These are phyloP conservation scores for Cyphellophora europaea DNA, from an alignment of 2,329 filamentous ascomycete species.

Conservation along the genomic window DNA sequence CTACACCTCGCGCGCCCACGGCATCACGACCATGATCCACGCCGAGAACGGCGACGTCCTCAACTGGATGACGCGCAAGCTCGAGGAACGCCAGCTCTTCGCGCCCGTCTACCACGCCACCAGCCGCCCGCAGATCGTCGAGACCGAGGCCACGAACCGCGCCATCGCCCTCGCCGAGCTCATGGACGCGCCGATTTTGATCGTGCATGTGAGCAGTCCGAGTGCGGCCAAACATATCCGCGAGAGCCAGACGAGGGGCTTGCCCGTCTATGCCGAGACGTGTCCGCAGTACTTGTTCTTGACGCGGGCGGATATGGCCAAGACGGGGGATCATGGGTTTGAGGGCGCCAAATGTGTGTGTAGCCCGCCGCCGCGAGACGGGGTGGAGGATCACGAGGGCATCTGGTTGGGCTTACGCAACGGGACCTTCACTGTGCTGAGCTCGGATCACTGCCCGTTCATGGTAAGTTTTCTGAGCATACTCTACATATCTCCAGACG, in stretches of 20 bases:
- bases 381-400: slow-evolving; percentile 37
- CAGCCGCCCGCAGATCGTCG: slow-evolving; percentile 28
- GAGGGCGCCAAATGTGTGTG: slow-evolving; percentile 47
- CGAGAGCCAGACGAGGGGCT: slow-evolving; percentile 34
- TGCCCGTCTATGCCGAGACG: slow-evolving; percentile 48
- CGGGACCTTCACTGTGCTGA: slow-evolving; percentile 46
- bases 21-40: slow-evolving; percentile 40
- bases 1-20: slow-evolving; percentile 25
- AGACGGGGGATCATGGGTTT: slow-evolving; percentile 21
- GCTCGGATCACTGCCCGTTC: slow-evolving; percentile 42
- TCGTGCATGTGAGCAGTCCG: slow-evolving; percentile 45
- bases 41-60: slow-evolving; percentile 39
- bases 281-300: slow-evolving; percentile 51
- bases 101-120: slow-evolving; percentile 31
- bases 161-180: slow-evolving; percentile 40
- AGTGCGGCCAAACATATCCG: slow-evolving; percentile 33
- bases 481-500: too few species aligned
- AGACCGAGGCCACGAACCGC: slow-evolving; percentile 38
- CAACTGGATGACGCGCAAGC: slow-evolving; percentile 14
- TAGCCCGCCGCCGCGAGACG: slow-evolving; percentile 41
- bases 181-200: slow-evolving; percentile 41
- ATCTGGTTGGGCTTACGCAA: slow-evolving; percentile 45
- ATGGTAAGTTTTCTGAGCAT: too few species aligned
- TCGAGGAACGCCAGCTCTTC: slow-evolving; percentile 6
- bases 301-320: slow-evolving; percentile 37